Evolutionary conservation across 2,329 filamentous ascomycete species (phyloP).

Genomic region (Chrysosporium keratinophilum): DNA sequence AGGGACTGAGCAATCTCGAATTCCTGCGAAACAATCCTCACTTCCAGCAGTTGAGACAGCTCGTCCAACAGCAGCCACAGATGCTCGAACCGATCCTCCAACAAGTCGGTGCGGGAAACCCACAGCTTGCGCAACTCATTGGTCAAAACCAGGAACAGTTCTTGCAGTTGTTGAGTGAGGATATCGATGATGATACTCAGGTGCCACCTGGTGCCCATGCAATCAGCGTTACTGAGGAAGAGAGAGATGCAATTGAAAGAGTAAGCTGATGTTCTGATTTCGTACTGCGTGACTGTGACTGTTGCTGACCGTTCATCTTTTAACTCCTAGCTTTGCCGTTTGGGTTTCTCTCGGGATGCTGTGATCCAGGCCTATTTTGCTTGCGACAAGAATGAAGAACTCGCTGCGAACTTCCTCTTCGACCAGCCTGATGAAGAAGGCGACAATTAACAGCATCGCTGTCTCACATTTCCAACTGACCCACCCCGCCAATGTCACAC

Average conservation of each 20-base stretch:
- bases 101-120: slow-evolving; percentile 89
- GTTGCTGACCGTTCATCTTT: not conserved
- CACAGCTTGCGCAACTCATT: slow-evolving; percentile 85
- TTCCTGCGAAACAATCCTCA: slow-evolving; percentile 92
- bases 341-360: slow-evolving; percentile 85
- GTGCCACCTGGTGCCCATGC: slow-evolving; percentile 64
- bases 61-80: slow-evolving; percentile 93
- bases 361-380: slow-evolving; percentile 98
- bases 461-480: not conserved
- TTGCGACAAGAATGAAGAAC: slow-evolving; percentile 98
- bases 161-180: slow-evolving; percentile 78
- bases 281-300: slow-evolving; percentile 23
- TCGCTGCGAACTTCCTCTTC: slow-evolving; percentile 96
- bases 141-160: slow-evolving; percentile 89
- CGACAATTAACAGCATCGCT: slow-evolving; percentile 7
- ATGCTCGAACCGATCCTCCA: slow-evolving; percentile 98
- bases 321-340: slow-evolving; percentile 61
- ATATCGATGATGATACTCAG: slow-evolving; percentile 63
- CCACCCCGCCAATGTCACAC: not conserved
- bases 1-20: slow-evolving; percentile 63
- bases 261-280: slow-evolving; percentile 39
- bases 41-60: slow-evolving; percentile 93
- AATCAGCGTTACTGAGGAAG: slow-evolving; percentile 88
- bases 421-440: slow-evolving; percentile 83
- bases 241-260: slow-evolving; percentile 92